These are phyloP conservation scores for Ogataea paraovalis DNA, from an alignment of 805 yeast genomes.

Conservation along the genomic window DNA sequence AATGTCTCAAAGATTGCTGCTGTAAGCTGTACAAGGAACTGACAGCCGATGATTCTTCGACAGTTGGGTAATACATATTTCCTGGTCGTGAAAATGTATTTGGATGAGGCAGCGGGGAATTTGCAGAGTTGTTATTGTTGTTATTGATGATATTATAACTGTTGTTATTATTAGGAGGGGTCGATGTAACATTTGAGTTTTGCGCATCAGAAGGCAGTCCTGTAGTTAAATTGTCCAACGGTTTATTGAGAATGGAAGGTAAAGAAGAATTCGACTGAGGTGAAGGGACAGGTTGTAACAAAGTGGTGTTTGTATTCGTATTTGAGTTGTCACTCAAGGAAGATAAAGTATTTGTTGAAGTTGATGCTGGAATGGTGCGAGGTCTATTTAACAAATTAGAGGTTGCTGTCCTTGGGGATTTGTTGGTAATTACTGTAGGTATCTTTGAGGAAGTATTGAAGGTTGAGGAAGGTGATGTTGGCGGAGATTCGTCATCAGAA, in stretches of 20 bases:
- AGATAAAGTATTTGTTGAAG: not conserved
- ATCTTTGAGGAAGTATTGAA: constrained; percentile 11
- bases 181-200: not conserved
- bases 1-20: constrained; percentile 7
- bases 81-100: constrained; percentile 1
- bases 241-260: not conserved
- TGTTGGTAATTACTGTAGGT: constrained; percentile 9
- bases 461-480: not conserved
- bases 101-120: not conserved
- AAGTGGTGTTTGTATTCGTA: not conserved
- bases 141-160: not conserved
- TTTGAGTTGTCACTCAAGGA: constrained; percentile 9
- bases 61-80: constrained; percentile 3
- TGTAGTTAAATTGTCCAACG: not conserved
- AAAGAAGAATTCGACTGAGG: not conserved
- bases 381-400: not conserved
- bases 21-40: constrained; percentile 14
- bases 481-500: constrained; percentile 14
- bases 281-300: not conserved
- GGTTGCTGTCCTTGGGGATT: not conserved
- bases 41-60: constrained; percentile 13
- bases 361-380: not conserved
- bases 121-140: not conserved
- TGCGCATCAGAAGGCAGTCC: not conserved
- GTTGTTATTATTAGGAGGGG: not conserved